Evolutionary conservation across 192 early-diverging fungal genomes (phyloP), one percentile per base, ranked within the genome.

Genomic region (Backusella parvicylindrica): DNA sequence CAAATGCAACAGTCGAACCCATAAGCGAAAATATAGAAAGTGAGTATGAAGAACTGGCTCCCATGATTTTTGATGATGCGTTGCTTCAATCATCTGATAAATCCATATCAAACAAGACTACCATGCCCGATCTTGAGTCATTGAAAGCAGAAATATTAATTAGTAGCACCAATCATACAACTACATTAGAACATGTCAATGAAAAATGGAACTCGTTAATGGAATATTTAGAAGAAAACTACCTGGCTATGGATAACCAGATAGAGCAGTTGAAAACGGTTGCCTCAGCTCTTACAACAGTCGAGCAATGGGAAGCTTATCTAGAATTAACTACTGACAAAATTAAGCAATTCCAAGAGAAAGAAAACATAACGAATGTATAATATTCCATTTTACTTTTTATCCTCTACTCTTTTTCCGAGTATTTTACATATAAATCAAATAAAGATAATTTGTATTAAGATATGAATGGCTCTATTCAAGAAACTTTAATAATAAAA

Each of bases 141-240:
- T 26, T 56, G 23, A 56, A 56, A 9, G 23, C n/a, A 23, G 50
- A 23, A 9, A 8, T 56, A 23, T 12, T 21, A 26, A 7, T 11
- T 7, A 26, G 11, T 56, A 26, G 21, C 7, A n/a, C 3, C 15
- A 47, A n/a, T 2, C 16, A 56, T 26, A 12, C 23, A 56, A 12
- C 41, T 0, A 53, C 26, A 7, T 26, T 50, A 18, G 63, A 67
- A 28, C 36, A 65, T 53, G 23, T 72, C 43, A 43, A 72, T 26
- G 56, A 63, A 3, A 47, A 77, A 50, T 77, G 76, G 76, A 21
- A 36, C 11, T 21, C 32, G 3, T 68, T 77, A n/a, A 66, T 64
- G 23, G 40, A 15, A 9, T 33, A 71, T 13, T 38, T 77, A 16
- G 31, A 28, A 28, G 12, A 26, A 31, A 43, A 33, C 13, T 68